These are phyloP conservation scores for Arctium lappa DNA, from an alignment of 129 eudicot species.

Conservation along the genomic window DNA sequence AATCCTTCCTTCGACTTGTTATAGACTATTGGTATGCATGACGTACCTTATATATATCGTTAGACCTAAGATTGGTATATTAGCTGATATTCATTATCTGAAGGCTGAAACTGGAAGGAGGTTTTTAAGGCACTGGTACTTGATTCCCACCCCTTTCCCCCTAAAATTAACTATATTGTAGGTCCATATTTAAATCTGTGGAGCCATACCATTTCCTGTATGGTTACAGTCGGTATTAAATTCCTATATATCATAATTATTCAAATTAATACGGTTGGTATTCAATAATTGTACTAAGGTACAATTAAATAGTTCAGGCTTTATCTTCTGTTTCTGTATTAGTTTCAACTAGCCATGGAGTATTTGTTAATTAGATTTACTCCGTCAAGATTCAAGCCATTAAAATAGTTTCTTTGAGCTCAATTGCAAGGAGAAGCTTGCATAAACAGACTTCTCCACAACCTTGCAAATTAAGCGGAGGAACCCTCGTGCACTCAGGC, in stretches of 20 bases:
- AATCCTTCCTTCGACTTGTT: neutral
- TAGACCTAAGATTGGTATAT: neutral
- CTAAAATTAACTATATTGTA: slow-evolving; percentile 6
- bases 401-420: neutral
- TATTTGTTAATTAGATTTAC: neutral
- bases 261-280: slow-evolving; percentile 35
- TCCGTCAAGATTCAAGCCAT: neutral
- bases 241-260: slow-evolving; percentile 18
- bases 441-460: neutral
- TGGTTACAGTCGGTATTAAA: slow-evolving; percentile 33
- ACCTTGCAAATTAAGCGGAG: neutral
- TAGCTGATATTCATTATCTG: neutral
- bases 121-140: neutral
- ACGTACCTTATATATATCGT: no score
- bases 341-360: neutral
- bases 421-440: neutral
- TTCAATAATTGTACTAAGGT: slow-evolving; percentile 17
- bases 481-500: neutral
- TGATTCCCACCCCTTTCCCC: neutral
- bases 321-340: neutral
- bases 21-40: neutral
- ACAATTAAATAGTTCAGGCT: slow-evolving; percentile 6
- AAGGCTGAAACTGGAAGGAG: neutral
- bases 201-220: slow-evolving; percentile 32
- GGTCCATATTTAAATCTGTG: slow-evolving; percentile 26